Conservation (phyloP, 495 filamentous ascomycete genomes). For the Neurospora intermedia region DNA sequence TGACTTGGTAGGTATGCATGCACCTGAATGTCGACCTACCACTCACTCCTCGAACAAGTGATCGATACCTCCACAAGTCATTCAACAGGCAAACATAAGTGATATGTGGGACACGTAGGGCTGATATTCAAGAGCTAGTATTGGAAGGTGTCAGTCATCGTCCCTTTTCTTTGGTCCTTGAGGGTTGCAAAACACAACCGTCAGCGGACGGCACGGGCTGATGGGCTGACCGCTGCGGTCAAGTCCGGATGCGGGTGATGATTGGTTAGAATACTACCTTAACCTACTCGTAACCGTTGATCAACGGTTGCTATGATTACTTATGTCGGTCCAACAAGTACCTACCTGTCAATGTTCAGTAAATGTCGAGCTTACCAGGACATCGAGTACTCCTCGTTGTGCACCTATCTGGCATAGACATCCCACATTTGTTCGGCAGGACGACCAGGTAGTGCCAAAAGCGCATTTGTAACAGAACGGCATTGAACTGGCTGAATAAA, state of each 20-base stretch:
- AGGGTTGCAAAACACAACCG: not conserved
- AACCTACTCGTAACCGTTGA: not conserved
- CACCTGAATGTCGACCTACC: not conserved
- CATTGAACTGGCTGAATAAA: too few species aligned
- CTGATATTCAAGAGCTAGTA: not conserved
- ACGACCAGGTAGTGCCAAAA: too few species aligned
- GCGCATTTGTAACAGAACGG: too few species aligned
- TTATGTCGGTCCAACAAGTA: too few species aligned
- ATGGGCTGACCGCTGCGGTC: not conserved
- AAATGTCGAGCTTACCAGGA: too few species aligned
- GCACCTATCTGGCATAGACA: too few species aligned
- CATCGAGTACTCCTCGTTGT: too few species aligned
- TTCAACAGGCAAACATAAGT: not conserved
- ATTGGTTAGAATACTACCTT: not conserved
- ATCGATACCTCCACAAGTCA: not conserved
- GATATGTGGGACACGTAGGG: not conserved
- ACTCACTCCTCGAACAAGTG: not conserved
- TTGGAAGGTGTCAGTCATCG: not conserved
- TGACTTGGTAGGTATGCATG: not conserved
- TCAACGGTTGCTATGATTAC: too few species aligned
- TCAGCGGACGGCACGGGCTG: not conserved
- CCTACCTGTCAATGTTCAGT: too few species aligned
- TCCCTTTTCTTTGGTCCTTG: not conserved
- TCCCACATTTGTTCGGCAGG: too few species aligned
- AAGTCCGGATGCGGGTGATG: not conserved